A percentile compares a stretch with the other conserved stretches of the same genome.
These are phyloP conservation scores for Myxozyma neotropica DNA, from an alignment of 805 yeast species.

Conservation along the genomic window DNA sequence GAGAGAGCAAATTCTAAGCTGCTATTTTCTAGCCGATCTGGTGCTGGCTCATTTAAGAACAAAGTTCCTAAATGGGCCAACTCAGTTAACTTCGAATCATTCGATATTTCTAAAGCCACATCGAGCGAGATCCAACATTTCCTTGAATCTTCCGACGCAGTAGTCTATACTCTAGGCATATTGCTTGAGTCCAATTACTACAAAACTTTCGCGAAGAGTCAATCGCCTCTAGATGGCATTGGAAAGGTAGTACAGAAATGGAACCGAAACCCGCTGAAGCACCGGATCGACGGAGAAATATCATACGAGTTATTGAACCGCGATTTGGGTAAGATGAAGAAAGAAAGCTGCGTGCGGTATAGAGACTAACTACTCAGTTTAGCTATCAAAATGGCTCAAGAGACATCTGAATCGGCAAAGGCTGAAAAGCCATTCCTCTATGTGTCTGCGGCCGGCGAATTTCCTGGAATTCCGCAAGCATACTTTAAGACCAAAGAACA, in stretches of 20 bases:
- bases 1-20: background rate
- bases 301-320: slow-evolving; percentile 27
- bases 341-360: background rate
- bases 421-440: slow-evolving; percentile 19
- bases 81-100: slow-evolving; percentile 17
- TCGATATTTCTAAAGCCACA: slow-evolving; percentile 15
- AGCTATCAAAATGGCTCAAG: slow-evolving; percentile 26
- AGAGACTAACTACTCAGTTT: background rate
- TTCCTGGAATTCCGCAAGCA: slow-evolving; percentile 26
- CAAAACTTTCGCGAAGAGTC: slow-evolving; percentile 24
- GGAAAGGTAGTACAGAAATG: slow-evolving; percentile 15
- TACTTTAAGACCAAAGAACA: slow-evolving; percentile 25
- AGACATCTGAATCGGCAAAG: slow-evolving; percentile 14
- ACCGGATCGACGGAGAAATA: slow-evolving; percentile 20
- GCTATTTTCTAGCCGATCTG: slow-evolving; percentile 20
- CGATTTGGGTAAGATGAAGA: slow-evolving; percentile 19
- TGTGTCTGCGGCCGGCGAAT: slow-evolving; percentile 28
- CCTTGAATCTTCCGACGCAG: slow-evolving; percentile 24
- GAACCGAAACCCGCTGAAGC: slow-evolving; percentile 29
- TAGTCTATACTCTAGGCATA: slow-evolving; percentile 25
- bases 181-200: slow-evolving; percentile 29
- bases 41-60: slow-evolving; percentile 3
- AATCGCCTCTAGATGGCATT: slow-evolving; percentile 23
- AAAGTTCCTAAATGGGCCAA: slow-evolving; percentile 22
- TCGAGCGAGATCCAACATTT: slow-evolving; percentile 10